Percentiles rank a stretch among this genome's conserved stretches.
These are phyloP conservation scores for Solanum gracilifrons DNA, from an alignment of 257 asterid genomes.

Conservation along the genomic window DNA sequence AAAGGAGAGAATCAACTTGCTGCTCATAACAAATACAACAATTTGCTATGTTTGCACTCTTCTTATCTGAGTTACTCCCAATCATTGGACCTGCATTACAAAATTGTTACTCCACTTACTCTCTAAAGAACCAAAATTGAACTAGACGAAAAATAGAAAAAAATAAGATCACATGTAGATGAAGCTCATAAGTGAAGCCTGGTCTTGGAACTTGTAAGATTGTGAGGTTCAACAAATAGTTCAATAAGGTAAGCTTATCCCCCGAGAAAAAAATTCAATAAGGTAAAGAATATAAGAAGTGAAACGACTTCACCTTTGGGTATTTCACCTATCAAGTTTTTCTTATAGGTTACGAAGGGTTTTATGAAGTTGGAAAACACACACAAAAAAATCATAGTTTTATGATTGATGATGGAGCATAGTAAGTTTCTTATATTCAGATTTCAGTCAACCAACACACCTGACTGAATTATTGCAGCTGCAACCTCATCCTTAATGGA, in stretches of 20 bases:
- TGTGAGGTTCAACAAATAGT: background rate
- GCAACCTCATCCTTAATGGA: conserved; percentile 47
- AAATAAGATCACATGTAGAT: background rate
- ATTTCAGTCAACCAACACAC: conserved; percentile 13
- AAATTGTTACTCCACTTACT: background rate
- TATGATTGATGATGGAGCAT: background rate
- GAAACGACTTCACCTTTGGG: background rate
- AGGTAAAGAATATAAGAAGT: background rate
- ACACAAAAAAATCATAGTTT: background rate
- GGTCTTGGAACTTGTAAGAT: background rate
- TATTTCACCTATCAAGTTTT: background rate
- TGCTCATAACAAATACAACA: conserved; percentile 56
- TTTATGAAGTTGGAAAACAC: background rate
- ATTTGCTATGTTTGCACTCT: conserved; percentile 23
- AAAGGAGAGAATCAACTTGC: conserved; percentile 63
- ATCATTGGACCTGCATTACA: conserved; percentile 34
- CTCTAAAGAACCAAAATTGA: background rate
- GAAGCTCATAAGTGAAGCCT: background rate
- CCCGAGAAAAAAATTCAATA: background rate
- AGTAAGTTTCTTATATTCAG: background rate
- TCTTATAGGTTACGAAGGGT: background rate
- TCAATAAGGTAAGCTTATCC: background rate
- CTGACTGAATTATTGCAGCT: conserved; percentile 35
- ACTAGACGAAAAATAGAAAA: background rate
- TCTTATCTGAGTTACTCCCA: conserved; percentile 12